Evolutionary conservation across 495 filamentous ascomycete genomes (phyloP), one percentile per base, ranked within the genome.

Genomic region (Penicillium lagena): DNA sequence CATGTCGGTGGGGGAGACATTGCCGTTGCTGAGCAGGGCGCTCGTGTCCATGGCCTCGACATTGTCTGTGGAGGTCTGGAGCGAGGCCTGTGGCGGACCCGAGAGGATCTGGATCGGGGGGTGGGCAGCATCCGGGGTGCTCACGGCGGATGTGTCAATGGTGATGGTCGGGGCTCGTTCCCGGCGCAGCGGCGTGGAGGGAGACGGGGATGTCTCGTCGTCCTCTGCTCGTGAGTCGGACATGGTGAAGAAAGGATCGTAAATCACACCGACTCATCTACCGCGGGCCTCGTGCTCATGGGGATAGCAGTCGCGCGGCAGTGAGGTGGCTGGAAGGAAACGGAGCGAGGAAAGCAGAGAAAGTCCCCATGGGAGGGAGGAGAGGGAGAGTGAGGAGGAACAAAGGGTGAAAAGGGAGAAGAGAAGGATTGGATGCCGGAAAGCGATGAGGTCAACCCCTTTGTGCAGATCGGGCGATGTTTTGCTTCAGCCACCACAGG

Each of bases 101-200:
- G 65, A 59, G 7, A 52, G 52, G 35, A 62, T 32, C 38, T 68
- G 54, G 44, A 54, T 43, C 15, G 60, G 49, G 43, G 51, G 54
- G 12, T 45, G 46, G 15, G 29, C 60, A 53, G 34, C 59, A 55
- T 54, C 41, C 17, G 54, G 45, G 37, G 55, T 45, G 47, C 67
- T 80, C 50, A 86, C 82, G 40, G 82, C 81, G 39, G 83, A 83
- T 9, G 83, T 87, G 61, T 89, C 82, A 45, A 87, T 86, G 11
- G 82, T 87, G 39, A 87, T 89, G 15, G 83, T 87, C 30, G 85
- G 85, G 9, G 73, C 73, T 35, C 72, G 64, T 47, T 68, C 67
- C 45, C 73, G 64, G 39, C 68, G 68, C 42, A 64, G 60, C 39
- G 67, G 67, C 35, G 63, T 50, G 14, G 61, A 43, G 17, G 55